These are phyloP conservation scores for Colletotrichum sp. DNA, from an alignment of 2,329 filamentous ascomycete genomes.

Conservation along the genomic window DNA sequence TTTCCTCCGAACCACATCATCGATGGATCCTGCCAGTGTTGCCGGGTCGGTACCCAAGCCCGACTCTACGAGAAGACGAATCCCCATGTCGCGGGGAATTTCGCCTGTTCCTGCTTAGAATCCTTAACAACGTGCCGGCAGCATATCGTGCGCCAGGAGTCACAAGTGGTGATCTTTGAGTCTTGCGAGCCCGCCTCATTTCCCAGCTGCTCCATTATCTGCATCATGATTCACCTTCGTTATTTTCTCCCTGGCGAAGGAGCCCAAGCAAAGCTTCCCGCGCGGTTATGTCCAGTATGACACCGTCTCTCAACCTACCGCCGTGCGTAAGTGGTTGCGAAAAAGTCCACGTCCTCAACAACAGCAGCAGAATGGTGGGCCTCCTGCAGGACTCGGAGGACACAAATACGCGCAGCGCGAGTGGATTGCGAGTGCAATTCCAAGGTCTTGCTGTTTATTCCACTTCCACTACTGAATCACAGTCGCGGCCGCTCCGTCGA, in stretches of 20 bases:
- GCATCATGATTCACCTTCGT: background rate
- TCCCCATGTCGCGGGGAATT: background rate
- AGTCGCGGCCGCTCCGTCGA: background rate
- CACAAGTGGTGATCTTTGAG: background rate
- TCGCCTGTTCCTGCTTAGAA: background rate
- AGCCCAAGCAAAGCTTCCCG: background rate
- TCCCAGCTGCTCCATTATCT: background rate
- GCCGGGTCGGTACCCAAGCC: background rate
- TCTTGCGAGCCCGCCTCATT: background rate
- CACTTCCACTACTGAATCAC: background rate
- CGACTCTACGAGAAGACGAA: background rate
- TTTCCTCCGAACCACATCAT: slow-evolving; percentile 3
- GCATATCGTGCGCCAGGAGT: background rate
- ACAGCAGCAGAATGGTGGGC: background rate
- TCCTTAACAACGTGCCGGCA: background rate
- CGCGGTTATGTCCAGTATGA: background rate
- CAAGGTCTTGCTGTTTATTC: background rate
- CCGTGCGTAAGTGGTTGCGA: slow-evolving; percentile 12
- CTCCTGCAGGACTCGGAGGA: slow-evolving; percentile 6
- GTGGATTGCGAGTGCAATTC: slow-evolving; percentile 3
- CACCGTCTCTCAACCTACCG: background rate
- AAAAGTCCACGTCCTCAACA: background rate
- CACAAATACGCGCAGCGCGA: background rate
- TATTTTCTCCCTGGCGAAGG: background rate
- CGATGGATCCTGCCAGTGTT: background rate